Evolutionary conservation across 257 asterid genomes (phyloP).

Genomic region (Plantago ovata): DNA sequence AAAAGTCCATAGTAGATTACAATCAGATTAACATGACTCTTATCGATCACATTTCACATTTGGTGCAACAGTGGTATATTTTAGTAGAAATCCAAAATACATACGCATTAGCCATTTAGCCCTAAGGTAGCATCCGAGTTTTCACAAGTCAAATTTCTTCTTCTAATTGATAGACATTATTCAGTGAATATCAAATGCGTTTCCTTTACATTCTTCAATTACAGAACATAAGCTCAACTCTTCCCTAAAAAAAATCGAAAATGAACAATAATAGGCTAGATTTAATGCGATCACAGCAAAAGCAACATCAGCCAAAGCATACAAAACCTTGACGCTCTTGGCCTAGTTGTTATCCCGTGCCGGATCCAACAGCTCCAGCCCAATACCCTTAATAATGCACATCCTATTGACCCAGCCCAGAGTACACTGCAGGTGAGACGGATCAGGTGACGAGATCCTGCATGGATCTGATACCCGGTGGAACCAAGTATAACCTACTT

Average conservation of each 20-base stretch:
- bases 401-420: slow-evolving; percentile 94
- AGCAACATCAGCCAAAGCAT: slow-evolving; percentile 68
- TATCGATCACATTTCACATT: too few relatives aligned
- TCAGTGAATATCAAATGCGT: too few relatives aligned
- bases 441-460: slow-evolving; percentile 80
- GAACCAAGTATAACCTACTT: slow-evolving; percentile 18
- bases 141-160: too few relatives aligned
- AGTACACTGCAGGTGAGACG: slow-evolving; percentile 79
- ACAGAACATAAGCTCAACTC: too few relatives aligned
- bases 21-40: too few relatives aligned
- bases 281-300: slow-evolving; percentile 82
- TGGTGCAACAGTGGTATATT: too few relatives aligned
- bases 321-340: slow-evolving; percentile 77
- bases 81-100: too few relatives aligned
- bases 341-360: slow-evolving; percentile 79
- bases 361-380: slow-evolving; percentile 80
- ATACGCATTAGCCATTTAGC: too few relatives aligned
- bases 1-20: too few relatives aligned
- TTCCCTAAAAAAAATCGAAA: neutral
- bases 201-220: too few relatives aligned
- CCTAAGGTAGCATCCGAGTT: too few relatives aligned
- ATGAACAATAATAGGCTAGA: slow-evolving; percentile 77
- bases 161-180: too few relatives aligned
- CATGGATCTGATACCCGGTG: slow-evolving; percentile 35
- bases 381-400: slow-evolving; percentile 87